Conservation (phyloP, 192 early-diverging fungal genomes). For the Gryganskiella cystojenkinii region DNA sequence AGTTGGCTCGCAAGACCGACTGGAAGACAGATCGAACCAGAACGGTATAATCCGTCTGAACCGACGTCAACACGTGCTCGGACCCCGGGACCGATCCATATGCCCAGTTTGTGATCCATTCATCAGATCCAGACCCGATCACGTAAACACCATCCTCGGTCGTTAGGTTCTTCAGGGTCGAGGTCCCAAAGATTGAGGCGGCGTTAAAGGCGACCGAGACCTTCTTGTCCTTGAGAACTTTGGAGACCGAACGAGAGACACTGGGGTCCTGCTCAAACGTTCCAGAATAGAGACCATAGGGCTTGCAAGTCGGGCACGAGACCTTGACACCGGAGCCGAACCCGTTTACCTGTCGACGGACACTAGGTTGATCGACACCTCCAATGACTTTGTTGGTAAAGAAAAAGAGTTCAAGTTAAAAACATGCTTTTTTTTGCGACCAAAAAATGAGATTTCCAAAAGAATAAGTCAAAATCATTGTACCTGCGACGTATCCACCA, state of each 20-base stretch:
- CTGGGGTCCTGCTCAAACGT: conserved; percentile 35
- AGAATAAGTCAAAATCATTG: background rate
- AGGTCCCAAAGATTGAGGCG: conserved; percentile 47
- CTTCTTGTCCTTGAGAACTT: conserved; percentile 12
- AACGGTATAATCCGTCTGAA: conserved; percentile 46
- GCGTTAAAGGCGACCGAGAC: conserved; percentile 52
- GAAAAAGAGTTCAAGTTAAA: background rate
- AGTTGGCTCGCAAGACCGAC: conserved; percentile 30
- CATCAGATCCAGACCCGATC: conserved; percentile 48
- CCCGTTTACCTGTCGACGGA: conserved; percentile 49
- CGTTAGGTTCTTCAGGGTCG: conserved; percentile 46
- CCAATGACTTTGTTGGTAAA: conserved; percentile 30
- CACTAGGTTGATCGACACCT: conserved; percentile 51
- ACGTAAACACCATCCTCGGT: conserved; percentile 39
- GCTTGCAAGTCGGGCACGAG: conserved; percentile 34
- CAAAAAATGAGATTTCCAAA: background rate
- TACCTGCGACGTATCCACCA: conserved; percentile 49
- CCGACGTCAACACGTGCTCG: conserved; percentile 40
- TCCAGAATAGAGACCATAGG: conserved; percentile 46
- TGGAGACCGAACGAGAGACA: background rate
- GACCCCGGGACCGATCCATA: conserved; percentile 49
- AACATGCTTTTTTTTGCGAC: background rate
- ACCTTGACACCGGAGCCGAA: conserved; percentile 51
- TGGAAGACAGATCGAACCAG: conserved; percentile 36
- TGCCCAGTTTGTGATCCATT: conserved; percentile 57